Evolutionary conservation across 179 eudicot species (phyloP).

Genomic region (Gypsophila paniculata): DNA sequence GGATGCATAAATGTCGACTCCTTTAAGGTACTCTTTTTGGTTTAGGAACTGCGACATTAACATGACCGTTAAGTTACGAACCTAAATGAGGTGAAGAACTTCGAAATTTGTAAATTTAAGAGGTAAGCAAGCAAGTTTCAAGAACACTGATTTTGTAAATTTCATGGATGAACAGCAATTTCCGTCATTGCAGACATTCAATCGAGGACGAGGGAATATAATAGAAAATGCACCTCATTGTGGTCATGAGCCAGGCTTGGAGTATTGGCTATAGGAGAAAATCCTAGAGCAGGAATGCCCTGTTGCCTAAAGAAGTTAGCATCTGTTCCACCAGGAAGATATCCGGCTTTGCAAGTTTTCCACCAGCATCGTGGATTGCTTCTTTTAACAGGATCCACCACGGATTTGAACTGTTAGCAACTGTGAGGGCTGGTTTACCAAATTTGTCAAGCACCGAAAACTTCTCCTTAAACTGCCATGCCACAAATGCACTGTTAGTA

Average conservation of each 20-base stretch:
- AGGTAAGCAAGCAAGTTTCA: no score
- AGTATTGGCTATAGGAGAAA: conserved; percentile 85
- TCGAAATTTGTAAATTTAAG: neutral
- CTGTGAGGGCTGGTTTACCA: conserved; percentile 61
- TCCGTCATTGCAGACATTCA: neutral
- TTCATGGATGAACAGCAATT: neutral
- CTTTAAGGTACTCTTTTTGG: conserved; percentile 63
- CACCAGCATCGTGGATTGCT: conserved; percentile 50
- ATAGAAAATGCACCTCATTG: conserved; percentile 53
- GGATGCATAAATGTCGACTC: conserved; percentile 62
- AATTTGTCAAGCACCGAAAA: conserved; percentile 46
- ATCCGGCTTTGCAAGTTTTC: conserved; percentile 66
- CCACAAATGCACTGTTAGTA: neutral
- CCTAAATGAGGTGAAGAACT: neutral
- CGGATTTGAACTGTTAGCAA: conserved; percentile 58
- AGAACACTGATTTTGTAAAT: neutral
- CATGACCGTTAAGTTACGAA: conserved; percentile 9
- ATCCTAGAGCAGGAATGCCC: conserved; percentile 81
- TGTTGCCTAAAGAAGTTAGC: conserved; percentile 61
- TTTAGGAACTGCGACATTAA: conserved; percentile 48
- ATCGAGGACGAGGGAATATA: neutral
- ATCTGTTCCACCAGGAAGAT: conserved; percentile 74
- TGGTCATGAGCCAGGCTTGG: conserved; percentile 80
- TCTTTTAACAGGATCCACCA: conserved; percentile 79
- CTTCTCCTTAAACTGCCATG: conserved; percentile 68